Conservation (phyloP, 805 yeast genomes). For the Candida tammaniensis region DNA sequence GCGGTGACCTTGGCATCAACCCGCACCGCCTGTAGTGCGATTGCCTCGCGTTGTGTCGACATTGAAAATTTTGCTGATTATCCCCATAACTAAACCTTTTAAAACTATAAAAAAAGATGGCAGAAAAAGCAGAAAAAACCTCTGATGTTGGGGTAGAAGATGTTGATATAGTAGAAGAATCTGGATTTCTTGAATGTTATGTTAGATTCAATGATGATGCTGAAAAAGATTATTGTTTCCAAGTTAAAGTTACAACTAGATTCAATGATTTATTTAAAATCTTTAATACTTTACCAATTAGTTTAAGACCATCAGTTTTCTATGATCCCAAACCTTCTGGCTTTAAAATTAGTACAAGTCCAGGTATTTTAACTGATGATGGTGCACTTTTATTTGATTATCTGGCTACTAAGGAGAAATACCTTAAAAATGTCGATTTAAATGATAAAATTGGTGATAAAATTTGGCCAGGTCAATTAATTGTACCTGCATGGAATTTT, state of each 20-base stretch:
- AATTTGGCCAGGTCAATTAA: constrained; percentile 87
- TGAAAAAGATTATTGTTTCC: constrained; percentile 89
- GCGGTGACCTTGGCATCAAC: no score
- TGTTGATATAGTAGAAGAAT: constrained; percentile 16
- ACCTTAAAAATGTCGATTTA: constrained; percentile 41
- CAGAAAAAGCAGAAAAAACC: no score
- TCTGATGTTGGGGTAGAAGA: no score
- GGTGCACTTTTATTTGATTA: constrained; percentile 74
- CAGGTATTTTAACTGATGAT: constrained; percentile 79
- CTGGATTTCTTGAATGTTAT: constrained; percentile 48
- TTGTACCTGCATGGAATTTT: constrained; percentile 68
- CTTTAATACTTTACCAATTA: constrained; percentile 66
- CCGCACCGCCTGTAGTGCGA: no score
- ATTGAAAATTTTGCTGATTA: no score
- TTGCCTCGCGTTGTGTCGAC: no score
- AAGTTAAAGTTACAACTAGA: constrained; percentile 56
- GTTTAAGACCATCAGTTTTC: constrained; percentile 78
- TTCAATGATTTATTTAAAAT: constrained; percentile 59
- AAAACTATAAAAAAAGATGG: no score
- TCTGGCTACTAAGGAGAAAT: constrained; percentile 48
- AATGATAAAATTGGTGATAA: constrained; percentile 54
- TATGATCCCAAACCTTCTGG: constrained; percentile 62
- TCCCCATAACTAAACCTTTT: no score
- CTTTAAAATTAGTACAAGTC: constrained; percentile 59
- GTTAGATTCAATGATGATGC: constrained; percentile 80